Evolutionary conservation across 2,329 filamentous ascomycete genomes (phyloP), one percentile per base, ranked within the genome.

Genomic region (Colletotrichum tropicale): DNA sequence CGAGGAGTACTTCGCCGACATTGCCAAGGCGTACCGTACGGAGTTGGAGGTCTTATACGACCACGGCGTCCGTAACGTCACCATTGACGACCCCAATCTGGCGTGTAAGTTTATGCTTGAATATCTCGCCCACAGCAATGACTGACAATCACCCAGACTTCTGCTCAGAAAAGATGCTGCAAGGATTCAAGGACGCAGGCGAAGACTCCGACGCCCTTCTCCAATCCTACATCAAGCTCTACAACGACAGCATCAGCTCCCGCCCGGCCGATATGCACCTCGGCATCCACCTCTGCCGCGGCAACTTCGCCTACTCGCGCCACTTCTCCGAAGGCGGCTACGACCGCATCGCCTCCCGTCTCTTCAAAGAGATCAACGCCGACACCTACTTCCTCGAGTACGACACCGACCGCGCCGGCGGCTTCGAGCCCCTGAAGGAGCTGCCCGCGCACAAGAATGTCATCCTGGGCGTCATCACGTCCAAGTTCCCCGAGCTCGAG

Each of bases 181-280:
- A 75, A 26, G 75, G 75, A 13, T 77, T 77, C 72, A 77, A 75
- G 6, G 75, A 77, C 3, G 75, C 72, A 16, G 75, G 75, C 26
- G 75, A 77, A 16, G 75, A 77, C 56, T 58, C 72, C 3, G 77
- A 94, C 48, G 89, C 91, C 76, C 89, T 94, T 77, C 89, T 95
- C 66, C 91, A 93, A 79, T 88, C 90, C 36, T 95, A 95, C 81
- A 90, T 95, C 83, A 89, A 91, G 82, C 90, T 94, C 79, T 94
- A 95, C 87, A 95, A 95, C 81, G 92, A 93, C 81, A 93, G 91
- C 81, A 89, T 94, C 79, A 85, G 87, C 32, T 87, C 88, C 77
- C 88, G 91, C 1, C 93, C 93, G 0, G 84, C 86, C 8, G 93
- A 94, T 78, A 89, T 95, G 83, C 93, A 95, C 79, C 86, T 95